Evolutionary conservation across 495 filamentous ascomycete genomes (phyloP).

Genomic region (Podospora didyma): DNA sequence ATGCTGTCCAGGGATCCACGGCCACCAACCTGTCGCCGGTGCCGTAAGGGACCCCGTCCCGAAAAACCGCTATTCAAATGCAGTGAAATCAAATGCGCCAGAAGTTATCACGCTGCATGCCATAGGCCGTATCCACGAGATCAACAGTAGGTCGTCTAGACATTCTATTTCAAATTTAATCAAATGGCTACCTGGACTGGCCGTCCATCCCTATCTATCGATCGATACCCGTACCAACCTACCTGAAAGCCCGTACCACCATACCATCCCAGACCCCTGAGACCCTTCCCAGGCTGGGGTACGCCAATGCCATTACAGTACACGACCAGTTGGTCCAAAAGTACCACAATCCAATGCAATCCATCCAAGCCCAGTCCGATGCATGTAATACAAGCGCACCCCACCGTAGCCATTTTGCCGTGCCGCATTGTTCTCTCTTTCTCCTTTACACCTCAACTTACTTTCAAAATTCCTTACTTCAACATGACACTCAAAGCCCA

Average conservation of each 20-base stretch:
- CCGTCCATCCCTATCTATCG: too few species aligned
- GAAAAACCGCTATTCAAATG: conserved; percentile 11
- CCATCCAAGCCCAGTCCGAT: too few species aligned
- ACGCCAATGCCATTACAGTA: too few species aligned
- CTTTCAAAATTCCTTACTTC: background rate
- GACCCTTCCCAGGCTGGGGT: too few species aligned
- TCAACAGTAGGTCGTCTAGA: background rate
- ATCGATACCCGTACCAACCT: too few species aligned
- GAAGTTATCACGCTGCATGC: conserved; percentile 12
- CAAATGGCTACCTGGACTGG: too few species aligned
- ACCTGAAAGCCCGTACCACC: too few species aligned
- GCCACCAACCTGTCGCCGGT: background rate
- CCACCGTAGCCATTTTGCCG: conserved; percentile 6
- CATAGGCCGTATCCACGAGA: conserved; percentile 12
- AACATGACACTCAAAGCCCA: background rate
- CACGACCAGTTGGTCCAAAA: too few species aligned
- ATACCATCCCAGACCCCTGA: too few species aligned
- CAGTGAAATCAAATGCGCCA: background rate
- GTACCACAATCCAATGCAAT: background rate
- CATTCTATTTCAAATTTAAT: background rate
- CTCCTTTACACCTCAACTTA: background rate
- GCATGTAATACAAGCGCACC: background rate
- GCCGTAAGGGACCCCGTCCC: background rate
- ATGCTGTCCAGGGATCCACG: background rate
- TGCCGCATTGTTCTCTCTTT: conserved; percentile 1